A percentile compares a stretch with the other conserved stretches of the same genome.
phyloP scores from a whole-genome alignment of 257 asterid genomes.

The Jacaranda copaia region DNA sequence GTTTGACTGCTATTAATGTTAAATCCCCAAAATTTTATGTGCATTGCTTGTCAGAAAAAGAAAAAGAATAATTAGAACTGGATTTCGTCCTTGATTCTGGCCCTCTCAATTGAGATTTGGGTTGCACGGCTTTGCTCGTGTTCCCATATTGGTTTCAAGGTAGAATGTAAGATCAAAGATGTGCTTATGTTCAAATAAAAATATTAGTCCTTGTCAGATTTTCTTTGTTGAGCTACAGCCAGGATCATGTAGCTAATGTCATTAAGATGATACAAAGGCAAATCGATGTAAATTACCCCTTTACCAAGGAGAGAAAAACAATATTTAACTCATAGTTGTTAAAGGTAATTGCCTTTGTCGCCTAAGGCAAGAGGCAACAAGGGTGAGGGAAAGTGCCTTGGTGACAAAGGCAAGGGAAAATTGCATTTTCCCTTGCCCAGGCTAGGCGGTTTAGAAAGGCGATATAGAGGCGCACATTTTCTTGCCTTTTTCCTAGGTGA shows the following conservation, averaged over 20 bases:
- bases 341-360: no score
- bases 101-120: slow-evolving; percentile 25
- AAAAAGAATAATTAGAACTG: neutral
- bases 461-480: no score
- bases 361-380: no score
- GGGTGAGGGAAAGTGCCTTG: no score
- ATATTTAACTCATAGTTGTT: slow-evolving; percentile 36
- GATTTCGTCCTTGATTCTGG: slow-evolving; percentile 6
- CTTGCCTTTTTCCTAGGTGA: no score
- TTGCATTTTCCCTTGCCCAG: no score
- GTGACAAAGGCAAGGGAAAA: no score
- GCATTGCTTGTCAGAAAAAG: slow-evolving; percentile 7
- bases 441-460: no score
- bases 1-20: slow-evolving; percentile 3
- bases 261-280: slow-evolving; percentile 18
- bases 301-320: neutral
- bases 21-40: slow-evolving; percentile 1
- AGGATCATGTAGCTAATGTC: neutral
- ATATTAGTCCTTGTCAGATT: slow-evolving; percentile 16
- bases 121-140: slow-evolving; percentile 17
- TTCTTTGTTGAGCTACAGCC: slow-evolving; percentile 1
- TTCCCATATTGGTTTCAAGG: slow-evolving; percentile 22
- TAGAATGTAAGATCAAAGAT: slow-evolving; percentile 13
- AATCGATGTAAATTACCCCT: neutral
- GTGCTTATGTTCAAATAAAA: slow-evolving; percentile 17